Evolutionary conservation across 75 land plant species (phyloP).

Genomic region (Ceratopteris richardii): DNA sequence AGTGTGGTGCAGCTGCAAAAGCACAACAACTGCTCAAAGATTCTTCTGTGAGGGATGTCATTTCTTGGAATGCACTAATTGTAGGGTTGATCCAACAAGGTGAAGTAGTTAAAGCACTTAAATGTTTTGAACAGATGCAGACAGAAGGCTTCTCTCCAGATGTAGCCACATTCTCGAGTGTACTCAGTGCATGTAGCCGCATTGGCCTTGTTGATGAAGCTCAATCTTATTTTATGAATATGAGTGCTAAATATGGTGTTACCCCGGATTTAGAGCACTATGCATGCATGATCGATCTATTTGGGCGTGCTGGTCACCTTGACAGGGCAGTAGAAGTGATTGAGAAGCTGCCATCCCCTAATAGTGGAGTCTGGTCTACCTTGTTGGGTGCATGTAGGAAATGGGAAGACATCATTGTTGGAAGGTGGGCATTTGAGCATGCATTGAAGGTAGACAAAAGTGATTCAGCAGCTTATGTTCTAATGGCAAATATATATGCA

Average conservation of each 20-base stretch:
- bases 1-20: too few relatives aligned
- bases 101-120: too few relatives aligned
- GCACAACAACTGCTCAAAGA: too few relatives aligned
- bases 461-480: conserved; percentile 46
- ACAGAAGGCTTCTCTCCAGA: too few relatives aligned
- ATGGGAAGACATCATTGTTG: conserved; percentile 35
- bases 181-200: too few relatives aligned
- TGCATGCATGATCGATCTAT: conserved; percentile 64
- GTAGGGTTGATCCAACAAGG: too few relatives aligned
- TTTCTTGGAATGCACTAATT: too few relatives aligned
- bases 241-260: conserved; percentile 14
- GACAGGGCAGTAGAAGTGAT: conserved; percentile 47
- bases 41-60: too few relatives aligned
- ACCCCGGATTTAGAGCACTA: conserved; percentile 49
- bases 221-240: too few relatives aligned
- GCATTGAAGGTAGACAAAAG: conserved; percentile 36
- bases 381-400: conserved; percentile 45
- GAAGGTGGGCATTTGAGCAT: conserved; percentile 24
- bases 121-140: too few relatives aligned
- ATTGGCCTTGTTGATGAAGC: too few relatives aligned
- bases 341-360: conserved; percentile 40
- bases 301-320: conserved; percentile 48
- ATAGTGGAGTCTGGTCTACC: conserved; percentile 55
- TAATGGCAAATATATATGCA: conserved; percentile 43
- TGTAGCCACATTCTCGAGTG: too few relatives aligned